Evolutionary conservation across 305 asterid species (phyloP), one percentile per base, ranked within the genome.

Genomic region (Solanum hybrid): DNA sequence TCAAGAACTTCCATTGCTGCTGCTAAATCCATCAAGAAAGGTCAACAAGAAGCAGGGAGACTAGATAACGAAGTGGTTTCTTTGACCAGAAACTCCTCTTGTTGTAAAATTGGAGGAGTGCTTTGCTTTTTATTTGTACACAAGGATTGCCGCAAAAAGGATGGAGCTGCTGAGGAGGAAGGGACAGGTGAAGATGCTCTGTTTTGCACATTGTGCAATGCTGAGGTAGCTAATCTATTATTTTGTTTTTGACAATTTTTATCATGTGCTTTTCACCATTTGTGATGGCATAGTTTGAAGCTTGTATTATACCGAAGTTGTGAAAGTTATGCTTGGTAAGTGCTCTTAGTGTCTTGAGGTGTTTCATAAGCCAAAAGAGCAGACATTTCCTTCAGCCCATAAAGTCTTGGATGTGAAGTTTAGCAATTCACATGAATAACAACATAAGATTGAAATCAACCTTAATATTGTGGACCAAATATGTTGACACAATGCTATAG

Each of bases 131-230:
- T 95, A 87, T 96, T 96, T 92, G 96, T 96, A 77, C 94, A 91
- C 69, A 97, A 96, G 91, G 99, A 98, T 94, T 98, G 99, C 91
- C 93, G 96, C 80, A 93, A 94, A 92, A 93, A 92, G 89, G 96
- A 96, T 73, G 95, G 88, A 79, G 89, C 92, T 40, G 91, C 91
- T 93, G 98, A 92, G 32, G 94, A 77, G 92, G 99, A 96, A 85
- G 98, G 95, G 72, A 88, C 92, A 0, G 94, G 92, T 37, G 99
- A 96, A 93, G 99, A 98, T 90, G 99, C 98, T 46, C 92, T 98
- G 93, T 98, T 96, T 93, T 98, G 99, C 96, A 98, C 99, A 26
- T 90, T 98, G 92, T 98, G 99, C 94, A 94, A 96, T 85, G 97
- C 98, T 31, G 99, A 98, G 99, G 99, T 98, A 93, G 92, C 91